Percentiles rank a stretch among this genome's conserved stretches.
Conservation (phyloP, 164 flowering plant species). For the Vitis rotundifolia region DNA sequence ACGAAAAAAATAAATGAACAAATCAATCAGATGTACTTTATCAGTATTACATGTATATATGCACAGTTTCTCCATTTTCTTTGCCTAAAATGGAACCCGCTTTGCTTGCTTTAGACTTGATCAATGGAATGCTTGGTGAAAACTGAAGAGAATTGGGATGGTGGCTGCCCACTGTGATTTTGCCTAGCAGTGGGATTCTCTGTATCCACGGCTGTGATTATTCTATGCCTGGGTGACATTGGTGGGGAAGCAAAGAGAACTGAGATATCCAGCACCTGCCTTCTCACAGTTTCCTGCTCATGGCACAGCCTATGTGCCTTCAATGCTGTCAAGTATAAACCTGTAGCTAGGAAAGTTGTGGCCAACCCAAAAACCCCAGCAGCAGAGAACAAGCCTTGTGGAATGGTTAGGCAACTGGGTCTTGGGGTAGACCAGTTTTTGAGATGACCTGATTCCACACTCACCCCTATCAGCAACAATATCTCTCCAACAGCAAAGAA, state of each 20-base stretch:
- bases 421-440: slow-evolving; percentile 57
- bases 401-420: slow-evolving; percentile 49
- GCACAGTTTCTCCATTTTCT: too few relatives aligned
- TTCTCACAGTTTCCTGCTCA: slow-evolving; percentile 44
- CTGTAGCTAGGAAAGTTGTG: slow-evolving; percentile 68
- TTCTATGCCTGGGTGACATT: slow-evolving; percentile 35
- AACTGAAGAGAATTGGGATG: too few relatives aligned
- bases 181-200: slow-evolving; percentile 26
- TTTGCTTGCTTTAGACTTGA: too few relatives aligned
- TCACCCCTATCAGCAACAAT: slow-evolving; percentile 64
- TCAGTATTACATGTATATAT: too few relatives aligned
- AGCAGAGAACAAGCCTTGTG: slow-evolving; percentile 67
- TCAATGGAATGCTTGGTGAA: too few relatives aligned
- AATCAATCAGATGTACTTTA: too few relatives aligned
- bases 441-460: slow-evolving; percentile 86
- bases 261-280: slow-evolving; percentile 52
- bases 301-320: slow-evolving; percentile 47
- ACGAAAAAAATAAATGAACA: too few relatives aligned
- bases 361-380: slow-evolving; percentile 70
- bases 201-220: slow-evolving; percentile 10
- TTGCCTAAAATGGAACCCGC: too few relatives aligned
- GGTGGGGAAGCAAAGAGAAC: slow-evolving; percentile 64
- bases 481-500: slow-evolving; percentile 79
- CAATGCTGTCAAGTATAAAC: slow-evolving; percentile 65
- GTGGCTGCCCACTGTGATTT: slow-evolving; percentile 3